These are phyloP conservation scores for Geotrichum histeridarum DNA, from an alignment of 1,139 yeast species.

Conservation along the genomic window DNA sequence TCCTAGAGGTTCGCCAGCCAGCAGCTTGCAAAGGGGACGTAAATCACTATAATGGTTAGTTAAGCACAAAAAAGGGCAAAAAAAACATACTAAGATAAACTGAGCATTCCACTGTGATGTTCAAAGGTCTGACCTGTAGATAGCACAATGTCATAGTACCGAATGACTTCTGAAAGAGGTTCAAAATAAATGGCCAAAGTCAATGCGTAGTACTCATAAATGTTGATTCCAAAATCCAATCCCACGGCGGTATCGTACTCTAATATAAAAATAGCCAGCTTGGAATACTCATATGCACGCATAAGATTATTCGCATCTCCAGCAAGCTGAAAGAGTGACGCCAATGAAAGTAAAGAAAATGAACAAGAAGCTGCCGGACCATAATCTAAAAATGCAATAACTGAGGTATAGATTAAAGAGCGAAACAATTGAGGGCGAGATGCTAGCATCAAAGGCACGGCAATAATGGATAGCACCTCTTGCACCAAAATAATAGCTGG, in stretches of 20 bases:
- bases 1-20: conserved; percentile 32
- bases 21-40: conserved; percentile 33
- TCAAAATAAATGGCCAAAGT: conserved; percentile 46
- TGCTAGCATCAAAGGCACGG: conserved; percentile 34
- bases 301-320: conserved; percentile 38
- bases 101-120: conserved; percentile 31
- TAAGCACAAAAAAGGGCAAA: background rate
- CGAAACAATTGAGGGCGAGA: conserved; percentile 28
- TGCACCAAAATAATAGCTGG: conserved; percentile 39
- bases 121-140: conserved; percentile 32
- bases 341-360: conserved; percentile 35
- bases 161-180: conserved; percentile 41
- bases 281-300: conserved; percentile 41
- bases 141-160: conserved; percentile 31
- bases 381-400: conserved; percentile 33
- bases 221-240: conserved; percentile 40
- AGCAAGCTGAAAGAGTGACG: conserved; percentile 33
- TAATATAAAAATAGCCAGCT: conserved; percentile 42
- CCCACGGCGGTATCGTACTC: conserved; percentile 40
- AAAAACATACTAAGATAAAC: conserved; percentile 28
- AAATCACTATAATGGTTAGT: conserved; percentile 25
- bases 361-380: conserved; percentile 38
- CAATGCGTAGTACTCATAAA: conserved; percentile 45
- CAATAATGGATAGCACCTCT: conserved; percentile 44
- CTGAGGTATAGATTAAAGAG: conserved; percentile 33